phyloP scores from a whole-genome alignment of 192 early-diverging fungal genomes.

The Lobosporangium transversale region DNA sequence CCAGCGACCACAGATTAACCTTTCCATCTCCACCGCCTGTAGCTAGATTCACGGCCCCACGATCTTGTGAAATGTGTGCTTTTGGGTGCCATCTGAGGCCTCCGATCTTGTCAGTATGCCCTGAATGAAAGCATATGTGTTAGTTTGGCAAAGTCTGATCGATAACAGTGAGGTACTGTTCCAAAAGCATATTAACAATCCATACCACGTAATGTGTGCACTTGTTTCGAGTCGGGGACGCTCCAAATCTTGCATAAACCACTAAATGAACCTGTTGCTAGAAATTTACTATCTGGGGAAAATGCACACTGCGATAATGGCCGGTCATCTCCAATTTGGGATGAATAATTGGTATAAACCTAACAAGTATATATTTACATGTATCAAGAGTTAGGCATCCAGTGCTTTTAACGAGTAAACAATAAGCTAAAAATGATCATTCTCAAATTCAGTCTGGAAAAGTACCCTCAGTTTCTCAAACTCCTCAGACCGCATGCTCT shows the following conservation, averaged over 20 bases:
- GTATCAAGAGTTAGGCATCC: background rate
- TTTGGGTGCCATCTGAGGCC: slow-evolving; percentile 91
- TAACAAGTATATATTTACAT: too few species aligned
- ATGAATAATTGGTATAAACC: slow-evolving; percentile 74
- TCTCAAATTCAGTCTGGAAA: background rate
- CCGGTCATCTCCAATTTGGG: slow-evolving; percentile 91
- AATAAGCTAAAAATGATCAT: background rate
- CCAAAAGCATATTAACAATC: background rate
- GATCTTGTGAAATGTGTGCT: slow-evolving; percentile 67
- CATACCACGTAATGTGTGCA: slow-evolving; percentile 62
- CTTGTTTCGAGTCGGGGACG: slow-evolving; percentile 75
- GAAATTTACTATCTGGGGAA: slow-evolving; percentile 77
- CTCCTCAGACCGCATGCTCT: slow-evolving; percentile 78
- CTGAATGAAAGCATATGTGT: slow-evolving; percentile 27
- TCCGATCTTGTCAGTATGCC: slow-evolving; percentile 89
- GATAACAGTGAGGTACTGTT: background rate
- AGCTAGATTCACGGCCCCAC: slow-evolving; percentile 78
- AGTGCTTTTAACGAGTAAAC: background rate
- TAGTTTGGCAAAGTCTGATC: background rate
- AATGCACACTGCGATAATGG: slow-evolving; percentile 83
- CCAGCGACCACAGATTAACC: slow-evolving; percentile 87
- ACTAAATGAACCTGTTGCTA: slow-evolving; percentile 88
- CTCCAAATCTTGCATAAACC: slow-evolving; percentile 90
- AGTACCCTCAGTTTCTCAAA: slow-evolving; percentile 74
- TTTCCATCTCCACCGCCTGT: slow-evolving; percentile 80